Base-by-base conservation (phyloP, 2,329 filamentous ascomycete genomes). In the Monascus ruber region DNA sequence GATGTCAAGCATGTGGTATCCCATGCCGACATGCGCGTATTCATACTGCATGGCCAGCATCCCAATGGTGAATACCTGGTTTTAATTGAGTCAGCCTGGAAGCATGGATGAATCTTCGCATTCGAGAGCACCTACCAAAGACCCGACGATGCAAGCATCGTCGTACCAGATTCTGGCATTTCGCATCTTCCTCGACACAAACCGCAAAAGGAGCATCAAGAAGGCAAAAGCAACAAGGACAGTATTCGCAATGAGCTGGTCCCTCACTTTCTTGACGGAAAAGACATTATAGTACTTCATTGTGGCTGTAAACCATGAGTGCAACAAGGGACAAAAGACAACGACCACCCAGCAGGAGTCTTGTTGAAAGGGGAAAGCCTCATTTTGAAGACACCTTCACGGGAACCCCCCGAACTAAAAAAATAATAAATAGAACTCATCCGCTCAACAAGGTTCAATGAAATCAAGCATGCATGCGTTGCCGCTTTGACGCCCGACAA, bases 111-210 rank as follows among this genome's bases (percentile, higher is more conserved):
- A 7, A n/a, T 7, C 7, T 31, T 26, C 26, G 17, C 26, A 11
- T 25, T 4, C 11, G 26, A 28, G 6, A 24, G 6, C 28, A 28
- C 35, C 11, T 31, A 37, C 35, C 34, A 49, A 29, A 1, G 41
- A 47, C 17, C 38, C 38, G 24, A 57, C 45, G 10, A 50, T 48
- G 33, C 48, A 59, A 24, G 43, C 43, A 47, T 58, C 56, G 33
- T 59, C 55, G 53, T 54, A 57, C 45, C 54, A 54, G 26, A 59
- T 36, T 28, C 43, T 42, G n/a, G 47, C 54, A 37, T 50, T 41
- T 36, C 53, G 46, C 25, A 53, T 42, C n/a, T 43, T 47, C 27
- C 55, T 46, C 24, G 56, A 54, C 34, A 56, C 38, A 37, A 56
- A 51, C 24, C 55, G 53, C 26, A 59, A 39, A 27, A 53, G 45